Evolutionary conservation across 352 stramenopile species (phyloP), one percentile per base, ranked within the genome.

Genomic region (Phytophthora ohioensis): DNA sequence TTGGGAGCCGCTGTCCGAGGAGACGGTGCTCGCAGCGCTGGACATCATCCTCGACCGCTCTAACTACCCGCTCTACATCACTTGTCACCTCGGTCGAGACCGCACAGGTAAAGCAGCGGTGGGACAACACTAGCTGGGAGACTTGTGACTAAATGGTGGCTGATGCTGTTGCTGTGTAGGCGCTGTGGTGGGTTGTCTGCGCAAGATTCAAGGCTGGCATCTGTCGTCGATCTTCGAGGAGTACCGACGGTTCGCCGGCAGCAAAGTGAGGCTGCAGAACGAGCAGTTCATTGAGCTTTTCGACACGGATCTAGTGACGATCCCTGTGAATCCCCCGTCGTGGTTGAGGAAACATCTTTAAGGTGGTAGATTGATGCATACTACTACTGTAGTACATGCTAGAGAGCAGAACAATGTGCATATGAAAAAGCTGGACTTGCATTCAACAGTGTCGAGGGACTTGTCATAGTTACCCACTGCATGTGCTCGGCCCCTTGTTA

Each of bases 271-370:
- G 39, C 88, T 97, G 27, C 91, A 97, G 73, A 97, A 97, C 78
- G 92, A 98, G 76, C 92, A 98, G 73, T 98, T 98, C 77, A 98
- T 98, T 55, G 92, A 98, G 68, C 84, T 98, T n/a, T 98, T 98
- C 67, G 93, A 98, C 71, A 97, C 91, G 47, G 93, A 98, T 64
- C 80, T 98, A 36, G 88, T 98, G 21, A 90, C 87, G 35, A 93
- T 96, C 42, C 90, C 88, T 13, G 76, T 82, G 51, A 90, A 92
- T 68, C 85, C 85, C 35, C 90, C 85, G 11, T 75, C 82, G 11
- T 96, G 86, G 88, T 64, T 94, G 32, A 75, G 82, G 43, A 92
- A 92, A 72, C 83, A 91, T 32, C 48, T 67, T 35, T 76, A 36
- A 71, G 56, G 57, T 4, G 43, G 61, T 73, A 67, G 31, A 76